Base-by-base conservation (phyloP, 1,284 basidiomycete species). In the Ustilago nuda region DNA sequence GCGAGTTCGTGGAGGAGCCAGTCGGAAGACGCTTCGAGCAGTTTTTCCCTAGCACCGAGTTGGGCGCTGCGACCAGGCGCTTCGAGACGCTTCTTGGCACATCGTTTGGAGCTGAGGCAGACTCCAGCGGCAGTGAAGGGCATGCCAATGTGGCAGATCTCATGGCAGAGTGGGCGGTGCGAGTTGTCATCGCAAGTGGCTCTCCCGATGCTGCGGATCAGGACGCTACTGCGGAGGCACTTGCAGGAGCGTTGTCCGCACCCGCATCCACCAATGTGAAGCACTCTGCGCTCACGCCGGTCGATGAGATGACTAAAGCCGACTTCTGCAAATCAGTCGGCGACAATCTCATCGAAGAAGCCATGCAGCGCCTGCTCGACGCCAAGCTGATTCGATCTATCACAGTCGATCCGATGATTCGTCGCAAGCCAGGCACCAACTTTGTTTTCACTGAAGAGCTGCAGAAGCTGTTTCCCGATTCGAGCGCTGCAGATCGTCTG, bases 341-440 rank as follows among this genome's bases (percentile, higher is more conserved):
- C 39, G 66, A 61, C 11, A 60, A 17, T 6, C 51, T 41, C 15
- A 67, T 82, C 37, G 80, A 80, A 32, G 48, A 51, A 35, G 76
- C 78, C 0, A 66, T 79, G 41, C 65, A 61, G 19, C 64, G 65
- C 6, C 30, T 80, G 43, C 48, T 82, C 11, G 72, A 78, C 6
- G 50, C 41, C 45, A 67, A 53, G 43, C 58, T 72, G n/a, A 71
- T 78, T 30, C 67, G 72, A 27, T 48, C 61, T 32, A 37, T 61
- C 27, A 51, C 61, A 11, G 17, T 51, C 61, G 72, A 78, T n/a
- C 65, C 68, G 1, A 13, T 36, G 27, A 23, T 53, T 3, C 64
- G 76, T n/a, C 71, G 76, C 36, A 59, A 37, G 19, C 76, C 76
- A 8, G 76, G 76, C 6, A 74, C 72, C 58, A 78, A 78, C 60